Conservation (phyloP, 106 monocot genomes). For the Acorus calamus region DNA sequence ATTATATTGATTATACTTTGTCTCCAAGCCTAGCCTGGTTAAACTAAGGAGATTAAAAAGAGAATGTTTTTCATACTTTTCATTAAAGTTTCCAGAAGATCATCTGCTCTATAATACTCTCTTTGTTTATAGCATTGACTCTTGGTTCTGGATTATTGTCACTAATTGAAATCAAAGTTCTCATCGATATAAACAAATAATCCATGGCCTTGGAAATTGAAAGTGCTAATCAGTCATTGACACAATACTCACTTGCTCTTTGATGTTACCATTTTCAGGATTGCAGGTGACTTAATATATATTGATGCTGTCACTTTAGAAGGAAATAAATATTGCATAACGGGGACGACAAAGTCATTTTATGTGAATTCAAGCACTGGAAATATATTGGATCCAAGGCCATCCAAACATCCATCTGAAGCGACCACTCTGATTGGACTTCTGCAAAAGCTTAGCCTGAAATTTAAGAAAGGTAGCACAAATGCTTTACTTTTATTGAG, state of each 20-base stretch:
- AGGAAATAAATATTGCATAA: constrained; percentile 82
- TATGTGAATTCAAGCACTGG: constrained; percentile 77
- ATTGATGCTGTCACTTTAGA: constrained; percentile 82
- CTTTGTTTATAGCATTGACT: no score
- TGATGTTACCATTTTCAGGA: constrained; percentile 32
- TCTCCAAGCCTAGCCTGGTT: not conserved
- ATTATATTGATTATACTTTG: not conserved
- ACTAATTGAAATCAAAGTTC: no score
- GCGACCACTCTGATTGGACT: constrained; percentile 71
- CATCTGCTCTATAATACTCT: no score
- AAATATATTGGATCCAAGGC: constrained; percentile 57
- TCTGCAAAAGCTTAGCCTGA: constrained; percentile 85
- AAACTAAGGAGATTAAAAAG: not conserved
- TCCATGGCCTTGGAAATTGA: no score
- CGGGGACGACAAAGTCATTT: constrained; percentile 81
- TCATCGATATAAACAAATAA: no score
- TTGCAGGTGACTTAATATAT: constrained; percentile 89
- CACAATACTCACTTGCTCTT: not conserved
- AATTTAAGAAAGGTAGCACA: constrained; percentile 87
- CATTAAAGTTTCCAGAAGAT: no score
- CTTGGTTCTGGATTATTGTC: no score
- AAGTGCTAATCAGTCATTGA: not conserved
- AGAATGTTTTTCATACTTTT: no score
- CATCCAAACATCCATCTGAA: constrained; percentile 54
- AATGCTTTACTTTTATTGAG: no score